Base-by-base conservation (phyloP, 345 rosid genomes). In the Moringa oleifera region DNA sequence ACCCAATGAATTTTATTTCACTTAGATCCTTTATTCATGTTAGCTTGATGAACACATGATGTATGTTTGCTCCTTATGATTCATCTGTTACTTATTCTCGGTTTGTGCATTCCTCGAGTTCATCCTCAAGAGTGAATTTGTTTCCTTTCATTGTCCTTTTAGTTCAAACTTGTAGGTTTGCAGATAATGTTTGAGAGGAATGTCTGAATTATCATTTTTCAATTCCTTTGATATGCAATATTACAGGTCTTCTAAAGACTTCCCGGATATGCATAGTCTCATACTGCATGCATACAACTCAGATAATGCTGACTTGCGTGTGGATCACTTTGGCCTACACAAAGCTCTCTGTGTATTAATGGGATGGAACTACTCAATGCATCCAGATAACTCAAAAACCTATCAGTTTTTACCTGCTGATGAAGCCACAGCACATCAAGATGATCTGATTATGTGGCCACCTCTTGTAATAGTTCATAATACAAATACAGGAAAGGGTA, bases 321-420 rank as follows among this genome's bases (percentile, higher is more conserved):
- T 87, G 88, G 96, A 80, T 71, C 97, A 95, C 83, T 75, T 91
- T 85, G 99, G 96, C 69, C 82, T 95, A 54, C 96, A 95, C 85
- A 89, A 80, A 80, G 97, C 99, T 68, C 83, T 91, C 12, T 91
- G 99, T 80, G 79, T 82, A 65, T 78, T 95, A 80, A 87, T 89
- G 99, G 95, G 99, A 68, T 95, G 97, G 97, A 83, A 83, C 81
- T 80, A 79, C 78, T 72, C 79, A 46, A 81, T 76, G 85, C 80
- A 87, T 70, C 99, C 97, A 58, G 96, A 95, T 80, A 85, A 80
- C 66, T 81, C 96, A 36, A 95, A 85, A 81, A 74, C 79, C 64
- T 91, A 91, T 78, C 91, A 79, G 77, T 76, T 82, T 63, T 76
- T 91, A 73, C 83, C 90, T 68, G 85, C 85, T 66, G 85, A 79